phyloP scores from a whole-genome alignment of 2,329 filamentous ascomycete genomes.

The Diaporthe velutina region DNA sequence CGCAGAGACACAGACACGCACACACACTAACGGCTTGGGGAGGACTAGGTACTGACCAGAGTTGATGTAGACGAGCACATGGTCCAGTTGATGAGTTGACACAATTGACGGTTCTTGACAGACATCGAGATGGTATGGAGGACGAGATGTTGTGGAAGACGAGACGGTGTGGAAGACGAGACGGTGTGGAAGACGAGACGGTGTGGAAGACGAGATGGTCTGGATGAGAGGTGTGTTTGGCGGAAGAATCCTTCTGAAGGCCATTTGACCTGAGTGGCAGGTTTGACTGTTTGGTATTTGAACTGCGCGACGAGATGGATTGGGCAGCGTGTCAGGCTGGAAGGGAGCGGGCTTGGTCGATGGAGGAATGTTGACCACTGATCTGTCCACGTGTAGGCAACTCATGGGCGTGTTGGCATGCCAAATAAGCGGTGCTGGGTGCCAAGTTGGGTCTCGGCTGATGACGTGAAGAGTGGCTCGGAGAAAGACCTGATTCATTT shows the following conservation, averaged over 20 bases:
- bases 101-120: neutral
- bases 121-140: neutral
- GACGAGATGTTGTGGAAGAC: neutral
- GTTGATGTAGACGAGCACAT: neutral
- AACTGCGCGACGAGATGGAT: constrained; percentile 1
- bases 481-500: neutral
- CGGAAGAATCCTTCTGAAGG: neutral
- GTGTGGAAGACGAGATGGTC: constrained; percentile 1
- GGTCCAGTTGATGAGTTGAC: neutral
- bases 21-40: constrained; percentile 13
- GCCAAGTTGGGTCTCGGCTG: too few species aligned
- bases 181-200: neutral
- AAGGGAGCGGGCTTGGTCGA: neutral
- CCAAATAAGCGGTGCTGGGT: too few species aligned
- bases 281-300: neutral
- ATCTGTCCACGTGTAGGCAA: too few species aligned
- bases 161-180: neutral
- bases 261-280: neutral
- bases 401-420: too few species aligned
- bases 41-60: constrained; percentile 7
- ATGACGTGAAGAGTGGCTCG: neutral
- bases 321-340: neutral
- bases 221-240: constrained; percentile 7
- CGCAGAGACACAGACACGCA: constrained; percentile 4
- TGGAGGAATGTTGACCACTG: too few species aligned